Base-by-base conservation (phyloP, 805 yeast species). In the Jamesozyma rosinii region DNA sequence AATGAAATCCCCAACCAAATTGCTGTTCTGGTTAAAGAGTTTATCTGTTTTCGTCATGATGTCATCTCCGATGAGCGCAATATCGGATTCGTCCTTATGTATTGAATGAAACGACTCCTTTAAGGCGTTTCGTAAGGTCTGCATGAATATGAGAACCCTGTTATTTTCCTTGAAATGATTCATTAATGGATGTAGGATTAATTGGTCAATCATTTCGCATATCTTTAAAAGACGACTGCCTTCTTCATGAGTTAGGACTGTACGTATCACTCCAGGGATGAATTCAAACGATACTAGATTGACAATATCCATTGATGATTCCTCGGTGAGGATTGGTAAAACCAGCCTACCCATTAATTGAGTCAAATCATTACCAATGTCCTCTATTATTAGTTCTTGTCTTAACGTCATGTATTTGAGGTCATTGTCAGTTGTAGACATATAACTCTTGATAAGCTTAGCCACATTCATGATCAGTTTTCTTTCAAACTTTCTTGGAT, bases 351-450 rank as follows among this genome's bases (percentile, higher is more conserved):
- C 85, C 45, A 90, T 70, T 35, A 71, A 68, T 37, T 72, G 75
- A 49, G 79, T 87, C 33, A 87, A 65, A 13, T 82, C 84, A 29
- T 65, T 61, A 49, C 78, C 81, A 30, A 86, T 68, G 46, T 84
- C 94, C n/a, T 73, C 76, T 9, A 89, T 66, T 55, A 83, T 84
- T 42, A 88, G 77, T 58, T 88, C 83, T 65, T 87, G 87, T 61
- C 95, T 77, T 94, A 97, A 86, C 4, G 95, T 79, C 63, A 59
- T 59, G 41, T 58, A 59, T 32, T 52, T 57, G 35, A 59, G 32
- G 37, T 59, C 64, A 45, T 44, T 44, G 42, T 59, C 64, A n/a
- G 40, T 31, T 2, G 56, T 50, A 10, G 34, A 45, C n/a, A 37
- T 24, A 35, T 52, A 58, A 22, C 49, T 52, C 14, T 45, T 44